Evolutionary conservation across 331 rosid species (phyloP).

Genomic region (Acacia concinna): DNA sequence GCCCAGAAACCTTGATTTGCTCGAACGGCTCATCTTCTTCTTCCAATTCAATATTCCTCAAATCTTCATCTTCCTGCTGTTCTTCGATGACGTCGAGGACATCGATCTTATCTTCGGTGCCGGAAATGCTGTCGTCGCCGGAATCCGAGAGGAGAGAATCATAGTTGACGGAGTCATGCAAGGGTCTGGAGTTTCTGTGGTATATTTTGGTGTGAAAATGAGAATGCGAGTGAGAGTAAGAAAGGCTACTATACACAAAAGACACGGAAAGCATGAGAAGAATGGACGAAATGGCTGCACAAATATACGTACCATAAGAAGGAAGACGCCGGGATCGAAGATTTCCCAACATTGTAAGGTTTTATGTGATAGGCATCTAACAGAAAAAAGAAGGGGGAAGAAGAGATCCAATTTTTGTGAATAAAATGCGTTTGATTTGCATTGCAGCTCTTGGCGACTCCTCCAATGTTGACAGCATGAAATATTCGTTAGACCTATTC

Average conservation of each 20-base stretch:
- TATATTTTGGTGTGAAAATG: slow-evolving; percentile 24
- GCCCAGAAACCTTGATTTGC: slow-evolving; percentile 47
- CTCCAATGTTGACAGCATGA: neutral
- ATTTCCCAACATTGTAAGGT: slow-evolving; percentile 47
- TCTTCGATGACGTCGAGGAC: slow-evolving; percentile 61
- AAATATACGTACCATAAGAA: slow-evolving; percentile 47
- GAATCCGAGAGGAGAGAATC: slow-evolving; percentile 56
- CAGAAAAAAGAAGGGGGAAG: neutral
- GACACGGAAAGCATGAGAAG: slow-evolving; percentile 64
- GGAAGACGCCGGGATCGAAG: slow-evolving; percentile 64
- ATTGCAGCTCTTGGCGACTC: neutral
- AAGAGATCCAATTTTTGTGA: neutral
- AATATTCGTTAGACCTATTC: neutral
- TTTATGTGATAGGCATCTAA: neutral
- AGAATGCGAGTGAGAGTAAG: slow-evolving; percentile 35
- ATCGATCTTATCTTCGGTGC: slow-evolving; percentile 69
- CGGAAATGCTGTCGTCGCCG: slow-evolving; percentile 35
- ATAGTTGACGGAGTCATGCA: slow-evolving; percentile 29
- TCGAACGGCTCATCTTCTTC: slow-evolving; percentile 59
- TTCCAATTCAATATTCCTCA: slow-evolving; percentile 28
- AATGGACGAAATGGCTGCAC: slow-evolving; percentile 55
- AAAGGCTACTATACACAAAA: slow-evolving; percentile 50
- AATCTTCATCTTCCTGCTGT: slow-evolving; percentile 40
- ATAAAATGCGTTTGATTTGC: neutral
- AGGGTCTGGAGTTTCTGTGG: slow-evolving; percentile 6